A percentile compares a stretch with the other conserved stretches of the same genome.
Conservation (phyloP, 805 yeast genomes). For the Cyberlindnera misumaiensis region DNA sequence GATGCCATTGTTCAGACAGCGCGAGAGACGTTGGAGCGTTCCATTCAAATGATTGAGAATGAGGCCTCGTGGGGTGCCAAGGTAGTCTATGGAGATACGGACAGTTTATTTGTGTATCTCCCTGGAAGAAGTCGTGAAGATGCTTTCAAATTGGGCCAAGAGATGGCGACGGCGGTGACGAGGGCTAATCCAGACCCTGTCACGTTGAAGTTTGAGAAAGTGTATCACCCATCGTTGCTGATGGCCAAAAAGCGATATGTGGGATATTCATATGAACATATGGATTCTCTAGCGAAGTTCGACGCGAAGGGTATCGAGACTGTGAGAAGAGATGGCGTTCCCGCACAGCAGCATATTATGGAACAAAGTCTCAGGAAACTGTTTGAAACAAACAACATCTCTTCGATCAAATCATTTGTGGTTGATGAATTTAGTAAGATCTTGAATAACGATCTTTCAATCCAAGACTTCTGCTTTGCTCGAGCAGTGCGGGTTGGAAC, state of each 20-base stretch:
- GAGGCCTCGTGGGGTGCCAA: constrained; percentile 70
- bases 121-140: constrained; percentile 76
- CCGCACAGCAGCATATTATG: constrained; percentile 80
- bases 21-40: constrained; percentile 69
- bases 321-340: constrained; percentile 88
- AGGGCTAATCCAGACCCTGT: constrained; percentile 72
- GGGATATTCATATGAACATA: constrained; percentile 69
- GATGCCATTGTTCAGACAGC: constrained; percentile 92
- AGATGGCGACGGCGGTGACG: constrained; percentile 62
- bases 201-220: constrained; percentile 82
- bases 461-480: constrained; percentile 87
- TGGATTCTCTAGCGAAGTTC: constrained; percentile 48
- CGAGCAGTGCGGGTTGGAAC: constrained; percentile 85
- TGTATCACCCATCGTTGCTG: constrained; percentile 79
- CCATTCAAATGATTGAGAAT: constrained; percentile 61
- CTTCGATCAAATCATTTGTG: constrained; percentile 61
- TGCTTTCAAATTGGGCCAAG: constrained; percentile 70
- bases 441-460: constrained; percentile 50
- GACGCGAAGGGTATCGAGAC: constrained; percentile 98
- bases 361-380: constrained; percentile 61
- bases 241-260: constrained; percentile 87
- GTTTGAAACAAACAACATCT: constrained; percentile 67
- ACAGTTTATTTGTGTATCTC: constrained; percentile 81
- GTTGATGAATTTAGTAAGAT: constrained; percentile 62
- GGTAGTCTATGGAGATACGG: constrained; percentile 96